A percentile compares a stretch with the other conserved stretches of the same genome.
Conservation (phyloP, 139 green algal species). For the Asterochloris sp. region DNA sequence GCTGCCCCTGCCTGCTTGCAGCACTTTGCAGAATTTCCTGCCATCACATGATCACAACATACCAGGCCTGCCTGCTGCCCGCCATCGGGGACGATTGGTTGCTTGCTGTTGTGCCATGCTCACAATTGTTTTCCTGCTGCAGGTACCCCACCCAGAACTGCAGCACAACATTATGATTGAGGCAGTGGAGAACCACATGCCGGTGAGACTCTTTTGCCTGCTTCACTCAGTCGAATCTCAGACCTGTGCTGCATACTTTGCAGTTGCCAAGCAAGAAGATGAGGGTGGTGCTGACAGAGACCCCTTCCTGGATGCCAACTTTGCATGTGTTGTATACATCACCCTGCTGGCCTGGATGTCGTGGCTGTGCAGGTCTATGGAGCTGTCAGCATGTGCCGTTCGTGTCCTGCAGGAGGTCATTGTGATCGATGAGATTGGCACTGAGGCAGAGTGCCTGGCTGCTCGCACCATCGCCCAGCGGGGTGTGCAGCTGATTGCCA, state of each 20-base stretch:
- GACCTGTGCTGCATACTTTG: too few relatives aligned
- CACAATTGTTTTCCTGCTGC: not conserved
- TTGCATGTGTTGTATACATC: too few relatives aligned
- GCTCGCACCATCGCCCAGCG: slow-evolving; percentile 72
- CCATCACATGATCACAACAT: not conserved
- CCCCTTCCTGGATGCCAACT: slow-evolving; percentile 24
- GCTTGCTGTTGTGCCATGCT: not conserved
- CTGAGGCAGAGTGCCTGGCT: slow-evolving; percentile 60
- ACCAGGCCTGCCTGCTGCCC: not conserved
- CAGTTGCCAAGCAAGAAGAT: too few relatives aligned
- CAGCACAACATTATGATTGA: slow-evolving; percentile 75
- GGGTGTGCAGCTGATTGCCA: slow-evolving; percentile 81
- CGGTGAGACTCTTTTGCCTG: slow-evolving; percentile 1
- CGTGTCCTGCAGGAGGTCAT: slow-evolving; percentile 33
- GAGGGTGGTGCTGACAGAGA: too few relatives aligned
- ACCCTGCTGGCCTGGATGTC: too few relatives aligned
- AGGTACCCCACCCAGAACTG: slow-evolving; percentile 34
- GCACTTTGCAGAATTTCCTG: not conserved
- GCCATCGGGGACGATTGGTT: not conserved
- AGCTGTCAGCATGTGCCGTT: not conserved
- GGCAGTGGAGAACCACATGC: slow-evolving; percentile 90
- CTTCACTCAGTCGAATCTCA: too few relatives aligned
- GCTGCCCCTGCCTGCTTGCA: not conserved
- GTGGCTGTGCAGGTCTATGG: too few relatives aligned
- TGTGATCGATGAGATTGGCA: slow-evolving; percentile 85